Conservation (phyloP, 768 basidiomycete species). For the Suillus brevipes region DNA sequence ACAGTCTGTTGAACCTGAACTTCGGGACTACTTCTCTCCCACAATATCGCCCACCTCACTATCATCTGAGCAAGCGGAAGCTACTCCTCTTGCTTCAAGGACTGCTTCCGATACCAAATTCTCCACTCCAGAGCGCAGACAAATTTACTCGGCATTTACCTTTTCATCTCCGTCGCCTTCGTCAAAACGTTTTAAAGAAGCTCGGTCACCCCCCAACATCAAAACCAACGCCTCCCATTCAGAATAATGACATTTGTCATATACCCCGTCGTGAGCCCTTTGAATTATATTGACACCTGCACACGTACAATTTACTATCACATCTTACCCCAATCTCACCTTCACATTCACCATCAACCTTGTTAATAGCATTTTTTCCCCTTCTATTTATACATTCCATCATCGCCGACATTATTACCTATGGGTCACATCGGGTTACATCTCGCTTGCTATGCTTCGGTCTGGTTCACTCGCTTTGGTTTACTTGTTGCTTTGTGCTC, state of each 20-base stretch:
- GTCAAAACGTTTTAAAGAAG: slow-evolving; percentile 52
- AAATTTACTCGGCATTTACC: slow-evolving; percentile 73
- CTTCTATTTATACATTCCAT: slow-evolving; percentile 34
- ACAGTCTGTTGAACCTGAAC: slow-evolving; percentile 53
- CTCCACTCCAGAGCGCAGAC: slow-evolving; percentile 73
- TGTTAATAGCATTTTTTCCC: slow-evolving; percentile 32
- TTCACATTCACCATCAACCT: slow-evolving; percentile 14
- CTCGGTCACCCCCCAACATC: slow-evolving; percentile 34
- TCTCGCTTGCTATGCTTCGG: slow-evolving; percentile 23
- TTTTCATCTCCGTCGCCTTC: slow-evolving; percentile 74
- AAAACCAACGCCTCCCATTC: slow-evolving; percentile 20
- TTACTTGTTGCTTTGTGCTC: slow-evolving; percentile 30
- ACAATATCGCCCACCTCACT: slow-evolving; percentile 19
- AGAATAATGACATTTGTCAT: slow-evolving; percentile 21
- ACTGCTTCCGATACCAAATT: slow-evolving; percentile 39
- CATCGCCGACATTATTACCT: slow-evolving; percentile 23
- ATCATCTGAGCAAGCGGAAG: slow-evolving; percentile 33
- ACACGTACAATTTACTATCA: neutral
- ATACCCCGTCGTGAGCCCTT: neutral
- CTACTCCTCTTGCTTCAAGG: slow-evolving; percentile 28
- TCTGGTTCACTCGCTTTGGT: slow-evolving; percentile 31
- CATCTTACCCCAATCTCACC: slow-evolving; percentile 7
- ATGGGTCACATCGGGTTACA: slow-evolving; percentile 22
- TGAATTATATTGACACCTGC: neutral
- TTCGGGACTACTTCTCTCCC: slow-evolving; percentile 53